Evolutionary conservation across 176 grass and related monocot genomes (phyloP).

Genomic region (Aegilops umbellulata): DNA sequence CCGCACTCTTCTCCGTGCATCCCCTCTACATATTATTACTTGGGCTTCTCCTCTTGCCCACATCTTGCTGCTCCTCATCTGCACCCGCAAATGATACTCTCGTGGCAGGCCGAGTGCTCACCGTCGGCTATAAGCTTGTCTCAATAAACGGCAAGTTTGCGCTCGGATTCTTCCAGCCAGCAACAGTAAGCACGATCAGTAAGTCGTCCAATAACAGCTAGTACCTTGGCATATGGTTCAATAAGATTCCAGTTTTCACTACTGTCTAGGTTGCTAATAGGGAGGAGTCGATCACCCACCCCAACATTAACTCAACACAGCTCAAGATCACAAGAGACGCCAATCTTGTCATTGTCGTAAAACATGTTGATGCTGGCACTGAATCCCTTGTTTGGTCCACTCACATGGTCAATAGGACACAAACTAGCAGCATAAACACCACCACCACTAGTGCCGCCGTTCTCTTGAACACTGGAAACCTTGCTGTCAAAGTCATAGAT

Average conservation of each 20-base stretch:
- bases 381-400: conserved; percentile 1
- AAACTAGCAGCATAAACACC: background rate
- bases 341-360: background rate
- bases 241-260: conserved; percentile 1
- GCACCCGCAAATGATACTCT: background rate
- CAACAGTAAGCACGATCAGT: background rate
- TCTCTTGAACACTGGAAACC: conserved; percentile 4
- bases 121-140: conserved; percentile 4
- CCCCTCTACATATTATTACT: background rate
- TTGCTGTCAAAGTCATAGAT: background rate
- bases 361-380: background rate
- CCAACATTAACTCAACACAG: background rate
- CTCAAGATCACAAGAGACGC: background rate
- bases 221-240: conserved; percentile 21
- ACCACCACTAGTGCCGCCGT: background rate
- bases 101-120: background rate
- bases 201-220: background rate
- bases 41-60: background rate
- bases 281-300: background rate
- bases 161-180: conserved; percentile 45
- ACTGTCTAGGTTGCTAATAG: background rate
- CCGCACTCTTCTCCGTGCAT: background rate
- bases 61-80: background rate
- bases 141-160: conserved; percentile 38
- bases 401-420: background rate